Evolutionary conservation across 2,329 filamentous ascomycete genomes (phyloP), one percentile per base, ranked within the genome.

Genomic region (Monosporascus cannonballus): DNA sequence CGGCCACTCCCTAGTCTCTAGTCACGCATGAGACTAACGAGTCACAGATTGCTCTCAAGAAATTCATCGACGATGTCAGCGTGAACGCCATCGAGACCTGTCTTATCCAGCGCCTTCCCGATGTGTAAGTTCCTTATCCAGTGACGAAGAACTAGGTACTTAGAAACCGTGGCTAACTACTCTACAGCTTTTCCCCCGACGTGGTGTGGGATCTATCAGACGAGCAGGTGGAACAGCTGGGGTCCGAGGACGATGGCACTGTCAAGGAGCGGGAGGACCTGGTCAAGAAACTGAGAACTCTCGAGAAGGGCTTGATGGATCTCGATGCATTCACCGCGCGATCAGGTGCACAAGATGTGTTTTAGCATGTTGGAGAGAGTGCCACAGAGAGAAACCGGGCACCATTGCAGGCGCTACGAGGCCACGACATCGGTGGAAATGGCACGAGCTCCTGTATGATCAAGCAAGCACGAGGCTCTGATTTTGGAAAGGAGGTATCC

Each of bases 51-150:
- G 63, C 61, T 1, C 42, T 64, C 17, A 63, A 62, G 38, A 65
- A 63, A n/a, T 65, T 64, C 49, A 59, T 53, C 25, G 63, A 65
- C 39, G 63, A 65, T 22, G 46, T 64, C 15, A 64, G 61, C 48
- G 61, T 63, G 14, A 57, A 64, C 30, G 63, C 59, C 15, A 59
- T 64, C 17, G 63, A 65, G 52, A 49, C 56, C 3, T 64, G 61
- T 39, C 55, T 65, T 17, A 55, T 65, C 6, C 61, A 63, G 38
- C 50, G 55, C 11, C 42, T 65, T n/a, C 61, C 63, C 45, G 56
- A 62, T 4, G 61, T 65, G 62, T 64, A 54, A 59, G 61, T 58
- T 17, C 1, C 36, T 6, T 34, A 34, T 14, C 9, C 9, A 14
- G 30, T 5, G 30, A 14, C 4, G 18, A 11, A 25, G 24, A 11